Conservation (phyloP, 106 monocot species). For the Dendrobium huoshanense region DNA sequence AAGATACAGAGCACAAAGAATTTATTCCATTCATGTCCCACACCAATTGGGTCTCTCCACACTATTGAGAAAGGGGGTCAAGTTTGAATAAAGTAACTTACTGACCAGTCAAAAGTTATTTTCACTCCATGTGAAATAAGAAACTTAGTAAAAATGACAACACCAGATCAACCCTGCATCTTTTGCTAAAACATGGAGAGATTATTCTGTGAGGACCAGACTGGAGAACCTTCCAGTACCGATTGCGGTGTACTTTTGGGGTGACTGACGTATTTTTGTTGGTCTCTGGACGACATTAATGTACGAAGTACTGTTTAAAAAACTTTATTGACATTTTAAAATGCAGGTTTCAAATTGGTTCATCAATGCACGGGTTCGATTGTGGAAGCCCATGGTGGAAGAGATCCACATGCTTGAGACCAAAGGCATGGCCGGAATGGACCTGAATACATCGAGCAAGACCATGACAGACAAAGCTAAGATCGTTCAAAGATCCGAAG, state of each 20-base stretch:
- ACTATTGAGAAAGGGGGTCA: background rate
- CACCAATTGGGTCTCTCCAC: background rate
- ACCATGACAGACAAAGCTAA: constrained; percentile 4
- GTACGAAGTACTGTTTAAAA: no score
- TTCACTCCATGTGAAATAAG: no score
- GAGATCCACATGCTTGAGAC: constrained; percentile 62
- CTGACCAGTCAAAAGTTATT: no score
- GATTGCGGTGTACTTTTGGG: no score
- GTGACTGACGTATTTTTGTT: no score
- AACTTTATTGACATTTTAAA: background rate
- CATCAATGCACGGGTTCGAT: constrained; percentile 50
- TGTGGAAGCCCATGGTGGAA: constrained; percentile 64
- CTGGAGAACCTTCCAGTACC: no score
- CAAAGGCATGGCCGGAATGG: constrained; percentile 25
- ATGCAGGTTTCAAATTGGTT: constrained; percentile 64
- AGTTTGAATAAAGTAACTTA: no score
- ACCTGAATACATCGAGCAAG: constrained; percentile 26
- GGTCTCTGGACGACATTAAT: no score
- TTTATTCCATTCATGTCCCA: background rate
- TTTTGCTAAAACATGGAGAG: no score
- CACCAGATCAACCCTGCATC: no score
- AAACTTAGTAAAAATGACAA: no score
- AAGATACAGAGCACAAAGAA: background rate
- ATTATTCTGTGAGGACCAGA: no score
- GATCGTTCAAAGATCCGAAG: constrained; percentile 8